Evolutionary conservation across 2,329 filamentous ascomycete genomes (phyloP).

Genomic region (Coniochaeta ligniaria): DNA sequence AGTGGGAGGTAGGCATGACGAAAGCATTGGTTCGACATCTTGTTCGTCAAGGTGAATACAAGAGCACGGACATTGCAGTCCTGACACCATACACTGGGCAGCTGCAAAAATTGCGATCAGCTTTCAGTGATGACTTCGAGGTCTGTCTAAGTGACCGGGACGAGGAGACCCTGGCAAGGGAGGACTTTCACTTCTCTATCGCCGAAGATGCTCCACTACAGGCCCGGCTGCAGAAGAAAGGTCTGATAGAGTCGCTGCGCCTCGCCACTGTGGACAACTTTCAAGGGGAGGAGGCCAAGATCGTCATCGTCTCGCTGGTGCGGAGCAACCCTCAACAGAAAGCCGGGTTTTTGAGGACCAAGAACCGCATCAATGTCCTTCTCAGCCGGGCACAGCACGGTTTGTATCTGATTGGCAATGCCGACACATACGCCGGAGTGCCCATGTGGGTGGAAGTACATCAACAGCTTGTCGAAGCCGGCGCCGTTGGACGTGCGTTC

Average conservation of each 20-base stretch:
- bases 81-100: conserved; percentile 61
- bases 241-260: conserved; percentile 39
- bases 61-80: conserved; percentile 56
- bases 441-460: conserved; percentile 59
- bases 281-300: conserved; percentile 68
- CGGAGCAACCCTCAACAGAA: conserved; percentile 55
- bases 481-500: conserved; percentile 41
- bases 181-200: not conserved
- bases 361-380: conserved; percentile 64
- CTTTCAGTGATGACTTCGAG: conserved; percentile 42
- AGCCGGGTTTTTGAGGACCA: conserved; percentile 58
- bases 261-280: conserved; percentile 69
- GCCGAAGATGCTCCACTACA: conserved; percentile 7
- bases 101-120: conserved; percentile 39
- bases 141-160: conserved; percentile 61
- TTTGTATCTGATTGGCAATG: conserved; percentile 65
- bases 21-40: conserved; percentile 57
- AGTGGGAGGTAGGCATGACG: conserved; percentile 58
- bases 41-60: conserved; percentile 56
- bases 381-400: conserved; percentile 61
- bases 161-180: conserved; percentile 37
- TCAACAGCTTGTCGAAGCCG: conserved; percentile 34
- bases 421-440: conserved; percentile 46
- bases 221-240: conserved; percentile 24
- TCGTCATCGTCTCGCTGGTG: conserved; percentile 64